phyloP scores from a whole-genome alignment of 495 filamentous ascomycete genomes.

The Penicillium longicatenatum region DNA sequence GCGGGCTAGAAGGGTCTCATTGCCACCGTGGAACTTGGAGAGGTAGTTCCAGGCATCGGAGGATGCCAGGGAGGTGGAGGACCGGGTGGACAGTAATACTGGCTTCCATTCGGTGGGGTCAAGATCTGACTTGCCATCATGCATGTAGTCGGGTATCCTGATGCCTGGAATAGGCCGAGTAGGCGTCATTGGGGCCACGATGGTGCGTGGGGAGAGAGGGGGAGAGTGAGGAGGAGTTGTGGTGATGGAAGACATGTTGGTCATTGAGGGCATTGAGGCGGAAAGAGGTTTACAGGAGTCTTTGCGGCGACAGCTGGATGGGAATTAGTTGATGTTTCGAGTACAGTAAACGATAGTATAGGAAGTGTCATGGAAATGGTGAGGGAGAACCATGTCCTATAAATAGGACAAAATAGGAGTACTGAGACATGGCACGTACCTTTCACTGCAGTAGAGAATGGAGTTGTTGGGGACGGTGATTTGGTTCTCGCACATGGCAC shows the following conservation, averaged over 20 bases:
- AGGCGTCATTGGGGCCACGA: slow-evolving; percentile 48
- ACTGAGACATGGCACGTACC: slow-evolving; percentile 35
- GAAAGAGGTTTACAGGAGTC: slow-evolving; percentile 53
- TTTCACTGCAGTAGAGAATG: slow-evolving; percentile 60
- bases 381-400: slow-evolving; percentile 7
- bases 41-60: slow-evolving; percentile 54
- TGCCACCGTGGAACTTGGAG: slow-evolving; percentile 46
- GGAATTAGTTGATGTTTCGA: background rate
- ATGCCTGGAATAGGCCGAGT: slow-evolving; percentile 32
- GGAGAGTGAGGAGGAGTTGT: slow-evolving; percentile 37
- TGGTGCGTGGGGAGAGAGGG: slow-evolving; percentile 41
- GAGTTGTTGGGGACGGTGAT: slow-evolving; percentile 64
- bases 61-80: slow-evolving; percentile 29
- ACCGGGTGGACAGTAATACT: slow-evolving; percentile 34
- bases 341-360: background rate
- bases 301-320: slow-evolving; percentile 52
- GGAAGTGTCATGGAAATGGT: background rate
- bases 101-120: slow-evolving; percentile 62
- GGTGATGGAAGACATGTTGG: slow-evolving; percentile 34
- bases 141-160: slow-evolving; percentile 46
- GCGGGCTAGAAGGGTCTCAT: slow-evolving; percentile 27
- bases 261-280: slow-evolving; percentile 37
- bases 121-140: slow-evolving; percentile 51
- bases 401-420: slow-evolving; percentile 9
- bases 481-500: slow-evolving; percentile 67